Conservation (phyloP, 169 alveolate species). For the Plasmodium adleri region DNA sequence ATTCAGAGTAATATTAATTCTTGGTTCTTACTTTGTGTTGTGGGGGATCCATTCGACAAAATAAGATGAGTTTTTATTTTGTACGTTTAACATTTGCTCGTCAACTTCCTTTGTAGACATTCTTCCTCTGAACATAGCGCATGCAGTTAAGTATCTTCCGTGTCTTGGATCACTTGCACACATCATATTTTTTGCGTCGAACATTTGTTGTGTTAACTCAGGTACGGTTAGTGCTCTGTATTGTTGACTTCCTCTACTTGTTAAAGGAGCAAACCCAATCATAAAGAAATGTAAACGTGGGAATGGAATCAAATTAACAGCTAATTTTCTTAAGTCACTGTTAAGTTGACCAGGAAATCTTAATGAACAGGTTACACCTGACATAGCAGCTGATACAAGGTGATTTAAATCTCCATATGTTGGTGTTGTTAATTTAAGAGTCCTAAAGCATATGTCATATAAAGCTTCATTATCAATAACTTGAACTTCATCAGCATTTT, state of each 20-base stretch:
- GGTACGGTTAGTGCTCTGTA: constrained; percentile 99
- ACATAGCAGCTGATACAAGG: constrained; percentile 97
- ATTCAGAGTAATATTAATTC: background rate
- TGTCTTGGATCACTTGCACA: constrained; percentile 99
- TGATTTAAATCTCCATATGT: constrained; percentile 99
- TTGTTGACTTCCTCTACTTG: constrained; percentile 98
- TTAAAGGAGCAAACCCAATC: constrained; percentile 99
- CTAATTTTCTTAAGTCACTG: constrained; percentile 96
- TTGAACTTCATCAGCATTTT: constrained; percentile 98
- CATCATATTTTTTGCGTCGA: constrained; percentile 99
- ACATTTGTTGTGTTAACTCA: constrained; percentile 99
- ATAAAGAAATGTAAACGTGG: constrained; percentile 98
- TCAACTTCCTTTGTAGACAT: constrained; percentile 99
- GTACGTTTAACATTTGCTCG: constrained; percentile 98
- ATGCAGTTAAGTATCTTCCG: constrained; percentile 98
- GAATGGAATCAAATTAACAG: constrained; percentile 98
- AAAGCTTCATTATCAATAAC: constrained; percentile 99
- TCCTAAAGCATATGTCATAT: constrained; percentile 99
- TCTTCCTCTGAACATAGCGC: constrained; percentile 99
- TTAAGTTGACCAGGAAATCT: constrained; percentile 99
- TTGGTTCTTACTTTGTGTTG: constrained; percentile 90
- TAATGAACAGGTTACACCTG: constrained; percentile 97
- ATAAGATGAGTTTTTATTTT: constrained; percentile 97
- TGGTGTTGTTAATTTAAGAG: constrained; percentile 98
- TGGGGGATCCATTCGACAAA: constrained; percentile 99